Base-by-base conservation (phyloP, 1,284 basidiomycete genomes). In the Cystobasidium sp. region DNA sequence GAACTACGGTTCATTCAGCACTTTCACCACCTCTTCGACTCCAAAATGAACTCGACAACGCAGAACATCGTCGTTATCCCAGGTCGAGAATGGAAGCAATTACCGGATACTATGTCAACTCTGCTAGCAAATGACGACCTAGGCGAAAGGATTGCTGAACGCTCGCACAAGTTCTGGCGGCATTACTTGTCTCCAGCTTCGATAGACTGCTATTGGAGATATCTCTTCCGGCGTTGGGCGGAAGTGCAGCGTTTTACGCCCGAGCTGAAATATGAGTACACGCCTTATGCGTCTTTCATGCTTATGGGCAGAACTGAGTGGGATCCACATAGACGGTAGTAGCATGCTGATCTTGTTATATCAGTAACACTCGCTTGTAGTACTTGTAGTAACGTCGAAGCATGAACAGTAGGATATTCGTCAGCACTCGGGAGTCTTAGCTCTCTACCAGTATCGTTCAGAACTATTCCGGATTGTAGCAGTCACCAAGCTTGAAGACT, bases 21-120 rank as follows among this genome's bases (percentile, higher is more conserved):
- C 73, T 84, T 81, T 71, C 82, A 83, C 69, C 83, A 83, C 73
- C 77, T 83, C 20, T 76, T 83, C 64, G 79, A 81, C 75, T 47
- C 69, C 41, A 62, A 77, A 51, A 76, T 79, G 14, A 66, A 63
- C 7, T 80, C 82, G 31, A 80, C 81, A 0, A 51, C 79, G 18
- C 82, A 83, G 55, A 84, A 84, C 75, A 81, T 83, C 66, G 80
- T 83, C 64, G 76, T 77, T 72, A 59, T 80, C 68, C 59, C 77
- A 77, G 68, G 81, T 69, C 75, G 51, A 22, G 76, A 77, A 22
- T 79, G 79, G 65, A 77, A 78, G 66, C 71, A 76, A 43, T 74
- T 84, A 43, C 78, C 81, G 0, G 67, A 73, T 31, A 79, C 78
- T 8, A 84, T 84, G 82, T 78, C 80, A 31, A 49, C 65, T 0